Evolutionary conservation across 2,329 filamentous ascomycete genomes (phyloP), one percentile per base, ranked within the genome.

Genomic region (Xylariomycetidae sp.): DNA sequence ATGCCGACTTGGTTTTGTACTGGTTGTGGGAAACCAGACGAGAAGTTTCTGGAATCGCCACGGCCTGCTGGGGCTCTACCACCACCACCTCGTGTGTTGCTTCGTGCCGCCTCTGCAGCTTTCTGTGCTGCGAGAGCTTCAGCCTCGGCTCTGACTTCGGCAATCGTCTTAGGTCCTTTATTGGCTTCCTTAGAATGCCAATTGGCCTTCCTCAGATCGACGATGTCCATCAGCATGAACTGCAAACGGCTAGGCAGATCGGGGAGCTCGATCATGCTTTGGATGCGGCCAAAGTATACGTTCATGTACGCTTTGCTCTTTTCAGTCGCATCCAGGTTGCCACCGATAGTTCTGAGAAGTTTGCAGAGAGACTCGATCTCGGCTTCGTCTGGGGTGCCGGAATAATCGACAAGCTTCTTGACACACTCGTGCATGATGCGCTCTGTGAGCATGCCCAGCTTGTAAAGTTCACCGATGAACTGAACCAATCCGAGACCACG

Each of bases 381-480:
- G 34, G 90, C 86, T 66, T 98, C 92, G 51, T 98, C 92, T 27
- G 92, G 92, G 41, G 88, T 70, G 42, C 87, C 88, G 56, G 90
- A 84, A 63, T 94, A 97, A 66, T 98, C 90, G 48, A 98, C 86
- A 44, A 98, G 77, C 66, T 94, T 95, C 69, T 88, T 83, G 17
- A 98, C 88, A 75, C 92, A 98, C 65, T 96, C 88, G 70, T 98
- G 90, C 92, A 98, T 98, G 66, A 98, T 98, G 61, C 90, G 86
- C 63, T 96, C 87, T 41, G 92, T 98, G 62, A 98, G 77, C 92
- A 98, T 98, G 59, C 85, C 82, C 41, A 98, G 80, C 74, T 97
- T 98, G 79, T 94, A 98, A 28, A 98, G 79, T 67, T 98, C 92
- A 70, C 92, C 92, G 57, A 98, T 98, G 68, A 98, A 98, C 66